Evolutionary conservation across 2,329 filamentous ascomycete genomes (phyloP).

Genomic region (Hypomyces rosellus): DNA sequence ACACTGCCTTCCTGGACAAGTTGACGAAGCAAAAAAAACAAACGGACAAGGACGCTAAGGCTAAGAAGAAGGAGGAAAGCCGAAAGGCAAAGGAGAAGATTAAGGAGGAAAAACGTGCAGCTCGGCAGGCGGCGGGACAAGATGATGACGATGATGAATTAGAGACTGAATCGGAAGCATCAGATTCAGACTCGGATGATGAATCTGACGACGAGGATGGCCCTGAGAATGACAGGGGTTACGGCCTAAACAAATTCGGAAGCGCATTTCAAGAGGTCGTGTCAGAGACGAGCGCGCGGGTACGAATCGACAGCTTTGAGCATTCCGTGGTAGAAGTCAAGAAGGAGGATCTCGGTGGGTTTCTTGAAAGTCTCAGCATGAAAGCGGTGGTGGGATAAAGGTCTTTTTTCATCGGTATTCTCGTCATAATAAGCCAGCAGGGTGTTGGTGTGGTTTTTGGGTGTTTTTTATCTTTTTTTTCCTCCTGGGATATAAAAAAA

Average conservation of each 20-base stretch:
- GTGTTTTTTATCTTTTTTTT: slow-evolving; percentile 1
- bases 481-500: neutral
- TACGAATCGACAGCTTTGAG: slow-evolving; percentile 94
- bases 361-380: slow-evolving; percentile 86
- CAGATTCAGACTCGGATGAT: slow-evolving; percentile 33
- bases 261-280: slow-evolving; percentile 95
- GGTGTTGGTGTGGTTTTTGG: neutral
- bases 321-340: slow-evolving; percentile 96
- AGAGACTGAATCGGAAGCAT: slow-evolving; percentile 36
- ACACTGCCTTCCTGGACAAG: slow-evolving; percentile 61
- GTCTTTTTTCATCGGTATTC: neutral
- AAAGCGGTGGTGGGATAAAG: slow-evolving; percentile 68
- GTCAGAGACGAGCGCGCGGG: slow-evolving; percentile 79
- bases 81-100: slow-evolving; percentile 51
- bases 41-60: slow-evolving; percentile 57
- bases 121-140: slow-evolving; percentile 42
- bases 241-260: slow-evolving; percentile 83
- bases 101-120: slow-evolving; percentile 55
- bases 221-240: slow-evolving; percentile 52
- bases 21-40: slow-evolving; percentile 58
- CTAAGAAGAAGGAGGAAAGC: slow-evolving; percentile 54
- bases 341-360: slow-evolving; percentile 87
- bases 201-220: slow-evolving; percentile 51
- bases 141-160: slow-evolving; percentile 41
- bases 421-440: neutral